Percentiles rank a stretch among this genome's conserved stretches.
Evolutionary conservation across 2,329 filamentous ascomycete genomes (phyloP).

Genomic region (Botrytis sinoallii): DNA sequence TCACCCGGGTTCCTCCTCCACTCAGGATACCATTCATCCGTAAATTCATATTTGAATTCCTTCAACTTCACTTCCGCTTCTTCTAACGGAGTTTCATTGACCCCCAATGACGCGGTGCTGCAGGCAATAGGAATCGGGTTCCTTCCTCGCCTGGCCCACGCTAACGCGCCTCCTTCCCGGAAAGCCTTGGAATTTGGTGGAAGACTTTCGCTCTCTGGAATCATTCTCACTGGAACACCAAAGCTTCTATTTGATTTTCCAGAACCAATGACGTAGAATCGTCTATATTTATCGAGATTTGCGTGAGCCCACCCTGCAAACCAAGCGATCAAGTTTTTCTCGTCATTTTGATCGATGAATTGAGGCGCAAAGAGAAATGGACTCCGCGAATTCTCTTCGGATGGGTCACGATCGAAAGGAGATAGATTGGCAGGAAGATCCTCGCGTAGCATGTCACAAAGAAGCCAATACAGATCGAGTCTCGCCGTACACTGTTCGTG

Average conservation of each 20-base stretch:
- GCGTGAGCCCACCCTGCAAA: slow-evolving; percentile 57
- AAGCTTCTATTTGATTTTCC: background rate
- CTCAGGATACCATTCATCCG: background rate
- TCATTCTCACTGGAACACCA: background rate
- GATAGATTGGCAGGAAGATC: slow-evolving; percentile 15
- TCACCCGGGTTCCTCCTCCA: background rate
- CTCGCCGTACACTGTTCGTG: slow-evolving; percentile 30
- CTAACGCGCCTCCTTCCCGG: background rate
- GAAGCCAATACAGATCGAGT: slow-evolving; percentile 25
- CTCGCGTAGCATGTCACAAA: slow-evolving; percentile 23
- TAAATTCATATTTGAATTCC: background rate
- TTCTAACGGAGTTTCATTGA: background rate
- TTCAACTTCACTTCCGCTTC: background rate
- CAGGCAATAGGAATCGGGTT: background rate
- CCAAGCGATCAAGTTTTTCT: slow-evolving; percentile 61
- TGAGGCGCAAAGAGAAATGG: slow-evolving; percentile 48
- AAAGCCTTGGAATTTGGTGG: background rate
- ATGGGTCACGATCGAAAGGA: slow-evolving; percentile 18
- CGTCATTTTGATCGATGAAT: slow-evolving; percentile 54
- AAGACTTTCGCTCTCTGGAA: background rate
- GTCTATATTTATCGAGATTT: slow-evolving; percentile 50
- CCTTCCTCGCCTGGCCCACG: background rate
- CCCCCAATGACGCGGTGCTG: background rate
- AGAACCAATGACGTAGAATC: slow-evolving; percentile 53
- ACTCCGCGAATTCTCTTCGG: slow-evolving; percentile 28